Evolutionary conservation across 257 asterid genomes (phyloP), one percentile per base, ranked within the genome.

Genomic region (Knoxia roxburghii): DNA sequence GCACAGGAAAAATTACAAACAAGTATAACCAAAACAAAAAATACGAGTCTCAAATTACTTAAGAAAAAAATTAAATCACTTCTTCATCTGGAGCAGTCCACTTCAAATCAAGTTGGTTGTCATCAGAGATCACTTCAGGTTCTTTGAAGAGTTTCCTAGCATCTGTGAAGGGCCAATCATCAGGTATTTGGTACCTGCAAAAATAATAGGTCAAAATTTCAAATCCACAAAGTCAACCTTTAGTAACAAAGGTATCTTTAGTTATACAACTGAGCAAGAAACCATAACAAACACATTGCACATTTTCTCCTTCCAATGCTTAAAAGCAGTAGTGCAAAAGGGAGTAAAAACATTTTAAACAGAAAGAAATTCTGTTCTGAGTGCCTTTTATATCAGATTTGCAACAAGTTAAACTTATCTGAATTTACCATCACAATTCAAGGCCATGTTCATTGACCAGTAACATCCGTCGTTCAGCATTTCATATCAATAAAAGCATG

Each of bases 31-130:
- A 60, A 62, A 80, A 58, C 24, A 75, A 56, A 27, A 3, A 11
- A 46, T 13, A 24, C 40, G 68, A 75, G n/a, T n/a, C 56, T 57
- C 58, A 62, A 65, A 56, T 0, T 20, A 12, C 35, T 53, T 24
- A 51, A 68, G 64, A 21, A 69, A 77, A 72, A 69, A 32, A 29
- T 30, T 57, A 51, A 72, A 68, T 81, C 76, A 90, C 99, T 78
- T 94, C 96, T 84, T 88, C 99, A 84, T 94, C 96, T 32, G 97
- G 97, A 75, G 96, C 77, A 72, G 84, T 80, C 99, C 99, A 94
- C 80, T 90, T 94, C 24, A 94, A 86, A 49, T 94, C 99, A 69
- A 79, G 77, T 70, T 82, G 80, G 68, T 89, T 90, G 45, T 84
- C 89, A 71, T 80, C 87, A 24, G 84, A 76, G 67, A 67, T 54